phyloP scores from a whole-genome alignment of 1,284 basidiomycete species.

The Phylloboletellus chloephorus region DNA sequence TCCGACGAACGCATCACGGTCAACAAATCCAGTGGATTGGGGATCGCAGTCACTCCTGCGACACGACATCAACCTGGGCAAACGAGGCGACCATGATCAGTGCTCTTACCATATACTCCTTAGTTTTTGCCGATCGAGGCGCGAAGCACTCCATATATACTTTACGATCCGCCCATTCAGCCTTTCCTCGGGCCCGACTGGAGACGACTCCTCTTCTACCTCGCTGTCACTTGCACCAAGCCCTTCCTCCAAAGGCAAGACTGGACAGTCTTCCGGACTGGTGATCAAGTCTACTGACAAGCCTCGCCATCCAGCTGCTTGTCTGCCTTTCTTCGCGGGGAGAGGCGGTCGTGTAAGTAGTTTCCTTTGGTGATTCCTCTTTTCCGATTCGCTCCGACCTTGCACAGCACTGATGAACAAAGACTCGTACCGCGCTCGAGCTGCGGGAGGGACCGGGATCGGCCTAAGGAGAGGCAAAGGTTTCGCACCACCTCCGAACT shows the following conservation, averaged over 20 bases:
- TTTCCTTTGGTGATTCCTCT: slow-evolving; percentile 30
- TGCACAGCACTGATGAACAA: slow-evolving; percentile 58
- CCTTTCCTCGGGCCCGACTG: slow-evolving; percentile 39
- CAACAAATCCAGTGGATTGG: slow-evolving; percentile 47
- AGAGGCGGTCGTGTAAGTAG: slow-evolving; percentile 35
- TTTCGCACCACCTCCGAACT: slow-evolving; percentile 19
- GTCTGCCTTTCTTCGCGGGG: slow-evolving; percentile 42
- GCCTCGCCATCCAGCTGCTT: slow-evolving; percentile 71
- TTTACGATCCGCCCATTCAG: slow-evolving; percentile 54
- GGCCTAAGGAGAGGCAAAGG: slow-evolving; percentile 39
- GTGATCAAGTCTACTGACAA: slow-evolving; percentile 68
- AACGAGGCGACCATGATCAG: neutral
- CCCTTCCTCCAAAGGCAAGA: slow-evolving; percentile 14
- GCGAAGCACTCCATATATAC: slow-evolving; percentile 59
- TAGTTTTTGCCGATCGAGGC: slow-evolving; percentile 48
- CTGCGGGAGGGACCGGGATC: slow-evolving; percentile 59
- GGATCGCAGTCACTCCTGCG: slow-evolving; percentile 62
- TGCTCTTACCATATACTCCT: slow-evolving; percentile 58
- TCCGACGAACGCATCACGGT: slow-evolving; percentile 59
- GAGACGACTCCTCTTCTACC: slow-evolving; percentile 19
- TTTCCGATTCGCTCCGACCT: slow-evolving; percentile 41
- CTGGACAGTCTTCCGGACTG: slow-evolving; percentile 36
- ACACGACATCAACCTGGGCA: slow-evolving; percentile 7
- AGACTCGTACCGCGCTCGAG: slow-evolving; percentile 58
- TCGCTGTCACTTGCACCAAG: slow-evolving; percentile 32